Evolutionary conservation across 106 monocot genomes (phyloP), one percentile per base, ranked within the genome.

Genomic region (Platanthera zijinensis): DNA sequence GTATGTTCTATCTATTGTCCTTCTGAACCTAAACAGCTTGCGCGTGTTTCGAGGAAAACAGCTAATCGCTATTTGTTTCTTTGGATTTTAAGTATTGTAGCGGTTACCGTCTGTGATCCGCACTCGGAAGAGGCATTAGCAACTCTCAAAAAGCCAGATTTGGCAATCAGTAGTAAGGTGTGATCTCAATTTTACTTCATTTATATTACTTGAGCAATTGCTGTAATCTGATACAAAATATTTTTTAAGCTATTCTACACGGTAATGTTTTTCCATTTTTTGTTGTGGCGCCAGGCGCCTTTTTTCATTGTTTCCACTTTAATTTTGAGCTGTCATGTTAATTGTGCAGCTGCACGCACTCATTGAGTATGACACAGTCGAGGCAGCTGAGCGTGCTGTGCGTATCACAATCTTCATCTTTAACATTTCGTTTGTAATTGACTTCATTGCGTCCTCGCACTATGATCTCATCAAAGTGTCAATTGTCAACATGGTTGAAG

Each of bases 341-440:
- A 52, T 78, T 73, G 5, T 83, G 74, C 87, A 96, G 96, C 67
- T 96, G 8, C 90, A 93, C 80, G 90, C 87, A 10, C 84, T 92
- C 79, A 81, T 96, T 74, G 89, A 89, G 75, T 96, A 91, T 53
- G 86, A 89, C 77, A 87, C 87, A 4, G 56, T 78, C 39, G 89
- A 87, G 74, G 89, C 82, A 46, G 96, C 96, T 72, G 86, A 86
- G 81, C 86, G 63, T 76, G 90, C 96, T 81, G 96, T 96, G 74
- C 83, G 90, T 81, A 50, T 50, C 11, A 52, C 50, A 50, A 39
- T 67, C 49, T 9, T 50, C 49, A 54, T 72, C 18, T 45, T 39
- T 47, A n/a, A 39, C 49, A 25, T 18, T n/a, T 52, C 22, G 0
- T 54, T 50, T 75, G 13, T 50, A 17, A n/a, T 72, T 18, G 19